A percentile compares a stretch with the other conserved stretches of the same genome.
Conservation (phyloP, 164 flowering plant genomes). For the Dillenia suffruticosa region DNA sequence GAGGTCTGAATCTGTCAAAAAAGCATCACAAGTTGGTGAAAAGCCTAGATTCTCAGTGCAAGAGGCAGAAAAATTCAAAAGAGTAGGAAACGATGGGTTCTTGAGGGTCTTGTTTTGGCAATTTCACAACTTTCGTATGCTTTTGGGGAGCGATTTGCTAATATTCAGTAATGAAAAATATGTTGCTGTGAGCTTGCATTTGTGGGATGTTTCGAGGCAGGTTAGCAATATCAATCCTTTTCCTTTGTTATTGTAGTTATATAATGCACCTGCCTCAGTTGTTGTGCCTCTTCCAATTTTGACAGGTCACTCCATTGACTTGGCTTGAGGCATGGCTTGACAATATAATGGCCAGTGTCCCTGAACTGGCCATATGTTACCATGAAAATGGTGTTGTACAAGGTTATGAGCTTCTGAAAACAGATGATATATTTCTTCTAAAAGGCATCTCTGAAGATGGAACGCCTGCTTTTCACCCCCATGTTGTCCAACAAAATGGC, state of each 20-base stretch:
- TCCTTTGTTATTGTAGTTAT: neutral
- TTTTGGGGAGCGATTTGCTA: slow-evolving; percentile 92
- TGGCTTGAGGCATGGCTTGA: slow-evolving; percentile 99
- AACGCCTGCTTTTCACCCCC: slow-evolving; percentile 89
- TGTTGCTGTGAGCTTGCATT: slow-evolving; percentile 92
- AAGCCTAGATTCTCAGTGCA: slow-evolving; percentile 55
- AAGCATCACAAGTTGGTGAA: slow-evolving; percentile 68
- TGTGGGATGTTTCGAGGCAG: slow-evolving; percentile 85
- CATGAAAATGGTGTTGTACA: slow-evolving; percentile 93
- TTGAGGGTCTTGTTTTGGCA: slow-evolving; percentile 85
- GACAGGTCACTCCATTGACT: slow-evolving; percentile 80
- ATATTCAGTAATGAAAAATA: slow-evolving; percentile 92
- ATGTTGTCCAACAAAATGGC: slow-evolving; percentile 97
- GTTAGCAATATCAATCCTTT: slow-evolving; percentile 18
- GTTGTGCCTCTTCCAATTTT: slow-evolving; percentile 3
- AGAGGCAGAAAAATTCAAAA: slow-evolving; percentile 79
- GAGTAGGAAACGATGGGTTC: slow-evolving; percentile 61
- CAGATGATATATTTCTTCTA: slow-evolving; percentile 83
- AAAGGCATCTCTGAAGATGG: slow-evolving; percentile 96
- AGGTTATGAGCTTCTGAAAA: slow-evolving; percentile 92
- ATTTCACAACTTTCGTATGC: slow-evolving; percentile 95
- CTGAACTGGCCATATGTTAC: slow-evolving; percentile 96
- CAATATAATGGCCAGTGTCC: slow-evolving; percentile 97
- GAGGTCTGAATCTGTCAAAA: slow-evolving; percentile 46
- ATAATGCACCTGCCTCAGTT: neutral